A percentile compares a stretch with the other conserved stretches of the same genome.
These are phyloP conservation scores for Apiospora sp. DNA, from an alignment of 2,329 filamentous ascomycete species.

Conservation along the genomic window DNA sequence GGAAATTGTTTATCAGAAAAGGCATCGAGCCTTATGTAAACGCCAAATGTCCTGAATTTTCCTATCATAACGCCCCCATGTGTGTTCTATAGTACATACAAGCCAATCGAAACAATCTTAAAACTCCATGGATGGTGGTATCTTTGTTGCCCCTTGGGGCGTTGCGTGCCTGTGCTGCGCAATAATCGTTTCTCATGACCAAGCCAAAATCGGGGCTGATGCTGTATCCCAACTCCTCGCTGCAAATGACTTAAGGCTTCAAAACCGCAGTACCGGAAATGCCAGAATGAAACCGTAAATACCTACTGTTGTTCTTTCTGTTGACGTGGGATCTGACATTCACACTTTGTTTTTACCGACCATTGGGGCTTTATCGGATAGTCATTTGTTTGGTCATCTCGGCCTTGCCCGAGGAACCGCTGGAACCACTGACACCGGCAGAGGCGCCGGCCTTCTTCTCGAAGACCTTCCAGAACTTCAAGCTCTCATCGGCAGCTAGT, in stretches of 20 bases:
- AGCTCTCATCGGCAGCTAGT: constrained; percentile 86
- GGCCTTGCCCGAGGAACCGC: constrained; percentile 78
- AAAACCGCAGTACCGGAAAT: constrained; percentile 28
- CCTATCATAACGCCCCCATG: background rate
- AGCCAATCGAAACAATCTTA: constrained; percentile 7
- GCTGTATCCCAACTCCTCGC: constrained; percentile 28
- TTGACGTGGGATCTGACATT: constrained; percentile 28
- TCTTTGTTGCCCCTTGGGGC: constrained; percentile 6
- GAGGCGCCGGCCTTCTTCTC: constrained; percentile 91
- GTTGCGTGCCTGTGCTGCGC: constrained; percentile 12
- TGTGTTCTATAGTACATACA: background rate
- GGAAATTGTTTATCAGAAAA: background rate
- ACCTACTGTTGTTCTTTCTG: constrained; percentile 28
- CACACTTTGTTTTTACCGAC: constrained; percentile 7
- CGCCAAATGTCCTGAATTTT: background rate
- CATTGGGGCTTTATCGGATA: constrained; percentile 66
- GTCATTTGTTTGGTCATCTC: constrained; percentile 96
- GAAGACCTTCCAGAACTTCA: constrained; percentile 99
- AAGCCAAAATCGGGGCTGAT: constrained; percentile 15
- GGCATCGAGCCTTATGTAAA: background rate
- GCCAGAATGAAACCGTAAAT: constrained; percentile 30
- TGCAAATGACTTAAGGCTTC: constrained; percentile 27
- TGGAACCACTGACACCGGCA: constrained; percentile 65
- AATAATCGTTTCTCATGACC: constrained; percentile 23
- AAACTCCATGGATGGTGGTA: constrained; percentile 12